Evolutionary conservation across 2,329 filamentous ascomycete genomes (phyloP), one percentile per base, ranked within the genome.

Genomic region (Cladosporium sp.): DNA sequence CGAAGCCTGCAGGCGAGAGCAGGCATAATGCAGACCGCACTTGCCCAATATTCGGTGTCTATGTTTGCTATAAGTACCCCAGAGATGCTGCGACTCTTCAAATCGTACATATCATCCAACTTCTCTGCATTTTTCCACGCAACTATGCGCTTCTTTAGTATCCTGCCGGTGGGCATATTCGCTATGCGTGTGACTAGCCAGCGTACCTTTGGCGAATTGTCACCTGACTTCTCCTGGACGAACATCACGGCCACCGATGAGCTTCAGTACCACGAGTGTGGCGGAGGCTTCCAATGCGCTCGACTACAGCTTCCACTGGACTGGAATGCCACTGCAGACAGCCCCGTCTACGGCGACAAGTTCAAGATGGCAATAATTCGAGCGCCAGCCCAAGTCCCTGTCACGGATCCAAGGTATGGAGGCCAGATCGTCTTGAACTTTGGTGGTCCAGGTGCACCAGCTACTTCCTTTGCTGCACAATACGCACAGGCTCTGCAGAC

Each of bases 281-380:
- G 78, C 60, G 77, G 77, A 65, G 79, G 76, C 43, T 80, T 80
- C 65, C 77, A 82, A 68, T 84, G 83, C 65, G 80, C 82, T 23
- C 76, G 80, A 3, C 72, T 85, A 3, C 72, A 79, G 57, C 78
- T 84, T 0, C 83, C 82, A 0, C 78, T 84, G 69, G 80, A 77
- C 67, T 70, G 66, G 59, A 81, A 79, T 69, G 64, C 54, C 13
- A 67, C 69, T 1, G 53, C 21, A 57, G 74, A 49, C 71, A 63
- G 30, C 21, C 46, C 60, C 79, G 26, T 76, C 74, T 39, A 39
- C n/a, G 16, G 36, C 36, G 36, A 39, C 5, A 39, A 39, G n/a
- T 39, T 39, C 36, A 39, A 39, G 36, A 13, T 68, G 83, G 82
- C 81, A 8, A 70, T 84, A 14, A 75, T 79, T 21, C 80, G 78